Evolutionary conservation across 108 stramenopile species (phyloP), one percentile per base, ranked within the genome.

Genomic region (Skeletonema grethae): DNA sequence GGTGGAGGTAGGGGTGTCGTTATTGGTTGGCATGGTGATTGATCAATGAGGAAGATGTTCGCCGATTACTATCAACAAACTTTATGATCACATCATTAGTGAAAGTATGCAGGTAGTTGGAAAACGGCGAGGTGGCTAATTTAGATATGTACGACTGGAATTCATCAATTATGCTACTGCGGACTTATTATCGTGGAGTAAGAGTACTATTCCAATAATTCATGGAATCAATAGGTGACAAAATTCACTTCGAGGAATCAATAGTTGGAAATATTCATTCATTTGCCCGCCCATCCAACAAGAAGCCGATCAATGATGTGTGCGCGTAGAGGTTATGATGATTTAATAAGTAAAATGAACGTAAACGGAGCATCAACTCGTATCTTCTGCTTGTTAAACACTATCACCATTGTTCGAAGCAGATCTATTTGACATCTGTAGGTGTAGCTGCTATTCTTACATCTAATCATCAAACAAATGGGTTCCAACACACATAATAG

Each of bases 21-120:
- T 43, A 10, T 53, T 53, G 50, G 50, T 24, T 53, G 50, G 50
- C 50, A 53, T 53, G 50, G 8, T 22, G 50, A 53, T 50, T 4
- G 4, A n/a, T 1, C 15, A 43, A n/a, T 2, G 41, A 43, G 15
- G 3, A 15, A 15, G 0, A n/a, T 4, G 10, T 10, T 2, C 13
- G 41, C 10, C 15, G 15, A 43, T n/a, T 43, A 3, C 10, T 43
- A 3, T n/a, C 15, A 4, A n/a, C 41, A 43, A 43, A 43, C 41
- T 43, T 43, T 43, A 43, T 43, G 41, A 43, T 43, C 38, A 12
- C 25, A 11, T 39, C 2, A 11, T 12, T 2, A 39, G 32, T 34
- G 34, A 7, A 34, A 0, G 36, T 10, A 11, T 11, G 36, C 6
- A 34, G 7, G 36, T 34, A 34, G 7, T 34, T 7, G 34, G 34